Evolutionary conservation across 2,329 filamentous ascomycete species (phyloP).

Genomic region (Rhynchosporium agropyri): DNA sequence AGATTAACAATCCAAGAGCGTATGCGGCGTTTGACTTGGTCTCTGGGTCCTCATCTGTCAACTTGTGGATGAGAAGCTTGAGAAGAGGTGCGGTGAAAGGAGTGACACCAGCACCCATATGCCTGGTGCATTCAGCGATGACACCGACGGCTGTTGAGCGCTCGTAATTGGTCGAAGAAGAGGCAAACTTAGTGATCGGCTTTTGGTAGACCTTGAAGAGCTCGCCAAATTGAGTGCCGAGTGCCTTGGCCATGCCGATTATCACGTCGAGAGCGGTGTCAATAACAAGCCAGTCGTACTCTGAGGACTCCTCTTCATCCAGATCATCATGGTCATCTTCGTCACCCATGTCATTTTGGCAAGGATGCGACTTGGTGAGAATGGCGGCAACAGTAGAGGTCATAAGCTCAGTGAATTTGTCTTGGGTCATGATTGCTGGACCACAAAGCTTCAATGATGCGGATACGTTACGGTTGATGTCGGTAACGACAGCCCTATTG

Average conservation of each 20-base stretch:
- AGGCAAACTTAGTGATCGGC: constrained; percentile 83
- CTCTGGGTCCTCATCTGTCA: constrained; percentile 87
- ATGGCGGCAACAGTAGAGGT: constrained; percentile 76
- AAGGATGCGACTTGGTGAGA: constrained; percentile 87
- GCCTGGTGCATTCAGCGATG: constrained; percentile 85
- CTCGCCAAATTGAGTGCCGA: constrained; percentile 80
- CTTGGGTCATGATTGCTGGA: constrained; percentile 77
- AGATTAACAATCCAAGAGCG: constrained; percentile 81
- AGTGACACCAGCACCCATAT: constrained; percentile 80
- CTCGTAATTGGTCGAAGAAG: constrained; percentile 83
- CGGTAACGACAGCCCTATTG: constrained; percentile 79
- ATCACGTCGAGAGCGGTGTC: constrained; percentile 93
- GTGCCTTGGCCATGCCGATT: constrained; percentile 78
- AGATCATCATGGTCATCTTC: constrained; percentile 76
- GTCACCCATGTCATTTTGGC: constrained; percentile 86
- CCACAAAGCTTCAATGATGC: constrained; percentile 90
- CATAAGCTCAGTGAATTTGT: constrained; percentile 73
- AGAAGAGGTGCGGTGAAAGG: constrained; percentile 77
- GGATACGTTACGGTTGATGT: constrained; percentile 92
- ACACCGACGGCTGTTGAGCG: constrained; percentile 88
- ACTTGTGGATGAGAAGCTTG: constrained; percentile 80
- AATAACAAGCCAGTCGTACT: constrained; percentile 96
- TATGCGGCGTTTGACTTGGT: constrained; percentile 96
- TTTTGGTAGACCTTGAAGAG: constrained; percentile 97
- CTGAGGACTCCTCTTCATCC: constrained; percentile 72